A percentile compares a stretch with the other conserved stretches of the same genome.
phyloP scores from a whole-genome alignment of 495 filamentous ascomycete species.

The Lichenothelia convexa region DNA sequence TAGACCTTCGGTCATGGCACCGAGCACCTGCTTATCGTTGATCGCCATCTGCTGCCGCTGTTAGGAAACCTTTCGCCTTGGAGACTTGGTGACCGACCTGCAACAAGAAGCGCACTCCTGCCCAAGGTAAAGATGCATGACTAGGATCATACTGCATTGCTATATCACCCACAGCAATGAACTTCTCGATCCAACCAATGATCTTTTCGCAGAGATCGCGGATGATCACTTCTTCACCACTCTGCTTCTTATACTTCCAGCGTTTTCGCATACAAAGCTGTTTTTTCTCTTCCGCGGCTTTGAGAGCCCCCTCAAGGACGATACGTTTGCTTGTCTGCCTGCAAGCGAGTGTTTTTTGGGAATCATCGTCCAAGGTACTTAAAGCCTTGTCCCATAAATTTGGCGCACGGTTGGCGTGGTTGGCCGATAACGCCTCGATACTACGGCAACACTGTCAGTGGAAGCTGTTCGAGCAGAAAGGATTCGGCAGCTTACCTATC shows the following conservation, averaged over 20 bases:
- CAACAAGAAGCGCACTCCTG: constrained; percentile 23
- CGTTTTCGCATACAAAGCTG: not conserved
- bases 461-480: no score
- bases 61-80: not conserved
- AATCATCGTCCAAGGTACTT: no score
- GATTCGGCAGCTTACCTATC: no score
- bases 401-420: no score
- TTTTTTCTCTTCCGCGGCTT: no score
- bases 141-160: constrained; percentile 22
- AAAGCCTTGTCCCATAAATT: no score
- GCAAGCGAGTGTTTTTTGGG: no score
- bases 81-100: constrained; percentile 9
- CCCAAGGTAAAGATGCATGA: constrained; percentile 29
- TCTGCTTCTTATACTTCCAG: constrained; percentile 5
- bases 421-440: no score
- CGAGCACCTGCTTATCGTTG: not conserved
- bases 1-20: constrained; percentile 1
- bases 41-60: not conserved
- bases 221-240: constrained; percentile 16
- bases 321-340: no score
- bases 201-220: constrained; percentile 23
- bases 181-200: constrained; percentile 21
- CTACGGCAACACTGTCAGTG: no score
- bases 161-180: constrained; percentile 24
- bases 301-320: no score